Conservation (phyloP, 2,329 filamentous ascomycete genomes). For the Ceratocystis variospora region DNA sequence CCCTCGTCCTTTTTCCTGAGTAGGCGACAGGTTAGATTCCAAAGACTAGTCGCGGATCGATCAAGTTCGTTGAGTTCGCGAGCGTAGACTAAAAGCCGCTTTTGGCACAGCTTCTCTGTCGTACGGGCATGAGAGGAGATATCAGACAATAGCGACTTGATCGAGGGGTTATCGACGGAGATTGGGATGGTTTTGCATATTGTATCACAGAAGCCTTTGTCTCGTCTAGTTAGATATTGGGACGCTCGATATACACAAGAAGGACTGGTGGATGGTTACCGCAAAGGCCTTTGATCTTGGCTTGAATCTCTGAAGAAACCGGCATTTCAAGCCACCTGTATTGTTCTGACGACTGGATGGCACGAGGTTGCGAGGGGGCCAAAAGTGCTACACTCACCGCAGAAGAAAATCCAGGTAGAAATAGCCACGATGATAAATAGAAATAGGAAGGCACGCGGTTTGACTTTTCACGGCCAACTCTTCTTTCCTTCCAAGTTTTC, state of each 20-base stretch:
- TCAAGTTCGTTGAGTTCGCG: constrained; percentile 36
- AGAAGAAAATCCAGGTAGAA: not conserved
- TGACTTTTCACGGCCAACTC: not conserved
- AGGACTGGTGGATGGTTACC: not conserved
- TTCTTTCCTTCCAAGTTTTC: not conserved
- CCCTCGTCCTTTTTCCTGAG: constrained; percentile 39
- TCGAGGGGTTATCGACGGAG: constrained; percentile 20
- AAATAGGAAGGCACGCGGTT: not conserved
- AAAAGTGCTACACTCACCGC: not conserved
- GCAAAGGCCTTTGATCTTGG: constrained; percentile 4
- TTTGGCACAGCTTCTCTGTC: constrained; percentile 19
- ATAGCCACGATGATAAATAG: not conserved
- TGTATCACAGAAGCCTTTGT: constrained; percentile 15
- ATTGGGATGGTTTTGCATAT: constrained; percentile 18
- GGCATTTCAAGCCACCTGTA: not conserved
- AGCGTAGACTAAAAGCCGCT: not conserved
- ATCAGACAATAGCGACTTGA: constrained; percentile 24
- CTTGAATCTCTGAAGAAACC: not conserved
- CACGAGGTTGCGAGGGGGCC: too few relatives aligned
- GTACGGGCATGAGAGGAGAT: constrained; percentile 24
- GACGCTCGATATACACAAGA: not conserved
- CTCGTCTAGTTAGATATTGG: not conserved
- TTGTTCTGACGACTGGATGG: not conserved
- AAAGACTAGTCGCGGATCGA: constrained; percentile 42
- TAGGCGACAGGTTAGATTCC: constrained; percentile 51